phyloP scores from a whole-genome alignment of 768 basidiomycete species.

The Coprinopsis cinerea region DNA sequence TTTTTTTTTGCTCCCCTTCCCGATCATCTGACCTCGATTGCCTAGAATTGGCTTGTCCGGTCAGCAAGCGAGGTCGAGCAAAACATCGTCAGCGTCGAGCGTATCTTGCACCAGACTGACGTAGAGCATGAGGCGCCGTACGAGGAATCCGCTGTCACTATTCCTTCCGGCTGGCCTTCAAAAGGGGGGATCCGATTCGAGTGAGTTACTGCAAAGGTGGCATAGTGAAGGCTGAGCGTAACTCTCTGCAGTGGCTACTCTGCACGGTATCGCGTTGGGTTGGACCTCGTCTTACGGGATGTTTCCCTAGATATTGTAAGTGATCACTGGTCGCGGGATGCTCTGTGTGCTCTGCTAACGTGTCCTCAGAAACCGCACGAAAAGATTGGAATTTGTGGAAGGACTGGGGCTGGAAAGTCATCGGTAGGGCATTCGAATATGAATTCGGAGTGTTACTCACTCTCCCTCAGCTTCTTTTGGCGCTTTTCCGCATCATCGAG shows the following conservation, averaged over 20 bases:
- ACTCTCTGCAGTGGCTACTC: constrained; percentile 61
- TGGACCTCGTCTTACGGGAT: constrained; percentile 76
- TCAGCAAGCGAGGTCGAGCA: constrained; percentile 87
- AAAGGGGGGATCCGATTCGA: constrained; percentile 70
- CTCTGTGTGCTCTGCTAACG: background rate
- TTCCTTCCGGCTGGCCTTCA: constrained; percentile 61
- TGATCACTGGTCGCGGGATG: background rate
- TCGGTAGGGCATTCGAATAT: constrained; percentile 38
- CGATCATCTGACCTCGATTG: constrained; percentile 3
- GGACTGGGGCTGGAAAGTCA: constrained; percentile 80
- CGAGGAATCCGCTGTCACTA: constrained; percentile 56
- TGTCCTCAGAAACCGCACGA: constrained; percentile 57
- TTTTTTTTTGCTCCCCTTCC: background rate
- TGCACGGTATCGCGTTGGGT: constrained; percentile 70
- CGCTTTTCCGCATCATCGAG: constrained; percentile 75
- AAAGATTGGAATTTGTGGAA: constrained; percentile 85
- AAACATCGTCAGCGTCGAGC: constrained; percentile 85
- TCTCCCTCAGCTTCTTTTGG: constrained; percentile 47
- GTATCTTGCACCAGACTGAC: constrained; percentile 76
- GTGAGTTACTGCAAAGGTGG: constrained; percentile 28
- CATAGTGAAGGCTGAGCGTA: no score
- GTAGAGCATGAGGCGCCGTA: constrained; percentile 70
- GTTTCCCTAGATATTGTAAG: constrained; percentile 66
- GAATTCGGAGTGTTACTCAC: background rate
- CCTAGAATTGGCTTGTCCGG: constrained; percentile 76